Conservation (phyloP, 495 filamentous ascomycete species). For the Neurospora sp. region DNA sequence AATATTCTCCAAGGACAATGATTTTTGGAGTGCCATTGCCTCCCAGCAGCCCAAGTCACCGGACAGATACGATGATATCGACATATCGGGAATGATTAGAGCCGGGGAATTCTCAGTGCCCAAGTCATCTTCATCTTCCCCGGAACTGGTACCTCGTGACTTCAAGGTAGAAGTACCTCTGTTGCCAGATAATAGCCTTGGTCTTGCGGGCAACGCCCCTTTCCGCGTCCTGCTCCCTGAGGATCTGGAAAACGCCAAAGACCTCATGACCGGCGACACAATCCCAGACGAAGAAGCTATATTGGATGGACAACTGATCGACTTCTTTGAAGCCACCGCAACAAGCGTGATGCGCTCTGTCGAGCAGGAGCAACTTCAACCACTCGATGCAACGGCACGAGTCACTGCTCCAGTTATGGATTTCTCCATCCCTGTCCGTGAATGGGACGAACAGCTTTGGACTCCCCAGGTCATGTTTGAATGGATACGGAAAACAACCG, state of each 20-base stretch:
- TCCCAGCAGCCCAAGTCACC: constrained; percentile 2
- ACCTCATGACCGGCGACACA: constrained; percentile 15
- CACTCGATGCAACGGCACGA: constrained; percentile 46
- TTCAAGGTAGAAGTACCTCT: constrained; percentile 20
- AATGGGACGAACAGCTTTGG: constrained; percentile 37
- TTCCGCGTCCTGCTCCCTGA: constrained; percentile 4
- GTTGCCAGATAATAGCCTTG: constrained; percentile 1
- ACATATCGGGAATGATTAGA: constrained; percentile 14
- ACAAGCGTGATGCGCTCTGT: constrained; percentile 28
- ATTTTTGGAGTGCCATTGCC: constrained; percentile 10
- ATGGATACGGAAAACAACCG: constrained; percentile 19
- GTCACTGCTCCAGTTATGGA: constrained; percentile 51
- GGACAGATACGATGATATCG: constrained; percentile 13
- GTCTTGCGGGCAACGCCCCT: constrained; percentile 1
- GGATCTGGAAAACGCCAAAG: constrained; percentile 14
- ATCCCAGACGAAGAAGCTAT: constrained; percentile 4
- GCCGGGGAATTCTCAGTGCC: constrained; percentile 8
- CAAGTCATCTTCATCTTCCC: not conserved
- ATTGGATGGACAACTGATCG: constrained; percentile 30
- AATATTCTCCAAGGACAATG: constrained; percentile 10
- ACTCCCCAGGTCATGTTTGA: constrained; percentile 16
- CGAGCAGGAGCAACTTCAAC: constrained; percentile 54
- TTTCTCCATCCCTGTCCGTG: constrained; percentile 44
- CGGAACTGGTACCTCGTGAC: constrained; percentile 4
- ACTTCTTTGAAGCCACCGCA: constrained; percentile 37